phyloP scores from a whole-genome alignment of 2,329 filamentous ascomycete genomes.

The Dothistroma septosporum region DNA sequence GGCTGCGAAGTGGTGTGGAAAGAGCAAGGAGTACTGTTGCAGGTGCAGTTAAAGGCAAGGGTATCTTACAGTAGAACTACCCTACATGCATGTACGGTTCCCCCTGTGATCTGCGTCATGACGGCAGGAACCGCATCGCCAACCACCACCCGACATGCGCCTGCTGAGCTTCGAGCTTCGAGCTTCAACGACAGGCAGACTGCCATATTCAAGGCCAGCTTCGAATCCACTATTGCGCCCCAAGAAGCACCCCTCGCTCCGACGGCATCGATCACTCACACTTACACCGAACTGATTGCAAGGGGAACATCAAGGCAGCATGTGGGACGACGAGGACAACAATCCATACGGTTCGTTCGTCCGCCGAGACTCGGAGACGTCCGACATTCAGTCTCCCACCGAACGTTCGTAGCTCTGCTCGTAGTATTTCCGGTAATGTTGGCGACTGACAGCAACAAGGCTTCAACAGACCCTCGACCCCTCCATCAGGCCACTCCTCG shows the following conservation, averaged over 20 bases:
- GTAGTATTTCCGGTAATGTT: background rate
- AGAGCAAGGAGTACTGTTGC: background rate
- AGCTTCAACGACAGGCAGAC: background rate
- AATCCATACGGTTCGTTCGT: conserved; percentile 96
- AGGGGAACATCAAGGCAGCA: conserved; percentile 41
- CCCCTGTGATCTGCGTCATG: conserved; percentile 5
- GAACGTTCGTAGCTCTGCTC: conserved; percentile 24
- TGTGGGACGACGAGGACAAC: conserved; percentile 99
- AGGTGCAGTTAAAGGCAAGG: background rate
- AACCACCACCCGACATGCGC: background rate
- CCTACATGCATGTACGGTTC: no score
- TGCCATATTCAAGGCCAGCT: background rate
- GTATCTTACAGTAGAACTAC: no score
- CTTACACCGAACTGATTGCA: background rate
- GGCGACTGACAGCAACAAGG: conserved; percentile 34
- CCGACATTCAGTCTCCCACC: conserved; percentile 45
- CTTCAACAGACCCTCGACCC: conserved; percentile 59
- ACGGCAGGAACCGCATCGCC: conserved; percentile 4
- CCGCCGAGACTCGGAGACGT: conserved; percentile 73
- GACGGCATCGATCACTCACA: background rate
- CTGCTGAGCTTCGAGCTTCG: background rate
- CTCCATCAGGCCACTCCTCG: conserved; percentile 67
- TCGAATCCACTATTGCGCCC: background rate
- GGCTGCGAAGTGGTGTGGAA: conserved; percentile 1
- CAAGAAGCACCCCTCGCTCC: background rate